Evolutionary conservation across 257 asterid species (phyloP).

Genomic region (Scutellaria galericulata): DNA sequence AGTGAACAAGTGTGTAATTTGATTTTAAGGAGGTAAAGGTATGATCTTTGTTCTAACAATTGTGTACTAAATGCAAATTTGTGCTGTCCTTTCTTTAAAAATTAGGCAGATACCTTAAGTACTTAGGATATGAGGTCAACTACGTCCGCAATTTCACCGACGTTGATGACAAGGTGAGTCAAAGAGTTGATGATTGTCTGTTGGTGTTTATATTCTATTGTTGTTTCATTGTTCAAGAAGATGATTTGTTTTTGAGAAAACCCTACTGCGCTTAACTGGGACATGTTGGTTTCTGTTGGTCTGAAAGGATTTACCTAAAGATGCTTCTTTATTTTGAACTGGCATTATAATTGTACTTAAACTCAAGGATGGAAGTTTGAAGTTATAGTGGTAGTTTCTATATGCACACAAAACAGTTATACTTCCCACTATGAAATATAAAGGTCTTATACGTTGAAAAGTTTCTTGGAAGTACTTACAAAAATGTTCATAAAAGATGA

Average conservation of each 20-base stretch:
- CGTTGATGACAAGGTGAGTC: slow-evolving; percentile 92
- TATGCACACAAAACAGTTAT: not conserved
- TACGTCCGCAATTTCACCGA: slow-evolving; percentile 96
- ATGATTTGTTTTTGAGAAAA: not conserved
- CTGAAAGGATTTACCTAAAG: not conserved
- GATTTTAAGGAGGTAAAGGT: slow-evolving; percentile 13
- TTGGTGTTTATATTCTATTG: slow-evolving; percentile 16
- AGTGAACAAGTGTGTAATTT: not conserved
- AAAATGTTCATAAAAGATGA: slow-evolving; percentile 16
- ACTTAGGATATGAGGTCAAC: slow-evolving; percentile 90
- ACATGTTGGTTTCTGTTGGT: not conserved
- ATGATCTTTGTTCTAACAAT: slow-evolving; percentile 11
- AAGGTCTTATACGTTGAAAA: not conserved
- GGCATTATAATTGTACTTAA: not conserved
- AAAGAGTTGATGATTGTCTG: not conserved
- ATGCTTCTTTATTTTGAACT: not conserved
- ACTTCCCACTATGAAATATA: slow-evolving; percentile 21
- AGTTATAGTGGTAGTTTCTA: not conserved
- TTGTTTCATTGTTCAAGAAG: not conserved
- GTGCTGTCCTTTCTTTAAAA: slow-evolving; percentile 40
- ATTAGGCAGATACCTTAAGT: slow-evolving; percentile 88
- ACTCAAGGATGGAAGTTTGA: not conserved
- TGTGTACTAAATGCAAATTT: slow-evolving; percentile 35
- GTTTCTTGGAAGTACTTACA: not conserved
- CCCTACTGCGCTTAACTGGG: not conserved